Conservation (phyloP, 805 yeast genomes). For the Kockiozyma suomiensis region DNA sequence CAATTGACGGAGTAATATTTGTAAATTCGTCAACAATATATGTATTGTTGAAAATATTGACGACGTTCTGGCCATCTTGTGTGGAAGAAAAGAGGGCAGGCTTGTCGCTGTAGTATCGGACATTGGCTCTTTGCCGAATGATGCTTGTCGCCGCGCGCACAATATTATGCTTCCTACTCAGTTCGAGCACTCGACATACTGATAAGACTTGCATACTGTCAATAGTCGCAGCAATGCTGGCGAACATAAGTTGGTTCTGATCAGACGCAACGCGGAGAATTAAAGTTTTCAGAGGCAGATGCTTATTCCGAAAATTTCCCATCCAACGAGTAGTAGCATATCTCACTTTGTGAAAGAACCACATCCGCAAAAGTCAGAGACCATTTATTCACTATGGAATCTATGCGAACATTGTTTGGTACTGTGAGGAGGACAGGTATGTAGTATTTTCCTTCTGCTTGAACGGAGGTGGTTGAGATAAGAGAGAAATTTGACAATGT, state of each 20-base stretch:
- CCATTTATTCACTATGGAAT: conserved; percentile 8
- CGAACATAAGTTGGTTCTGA: background rate
- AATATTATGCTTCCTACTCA: background rate
- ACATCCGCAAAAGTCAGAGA: background rate
- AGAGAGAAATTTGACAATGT: background rate
- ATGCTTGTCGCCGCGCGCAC: background rate
- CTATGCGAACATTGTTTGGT: conserved; percentile 16
- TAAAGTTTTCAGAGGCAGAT: background rate
- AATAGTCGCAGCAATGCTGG: background rate
- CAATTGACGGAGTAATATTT: conserved; percentile 76
- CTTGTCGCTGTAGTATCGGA: background rate
- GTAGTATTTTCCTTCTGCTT: background rate
- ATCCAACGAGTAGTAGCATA: background rate
- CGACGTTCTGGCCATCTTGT: background rate
- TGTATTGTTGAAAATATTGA: conserved; percentile 5
- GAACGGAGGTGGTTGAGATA: background rate
- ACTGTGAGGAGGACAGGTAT: conserved; percentile 22
- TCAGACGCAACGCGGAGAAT: background rate
- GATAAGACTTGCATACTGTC: conserved; percentile 1
- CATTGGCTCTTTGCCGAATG: background rate
- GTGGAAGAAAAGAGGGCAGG: conserved; percentile 2
- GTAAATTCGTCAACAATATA: conserved; percentile 69
- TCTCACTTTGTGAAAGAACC: background rate
- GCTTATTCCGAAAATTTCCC: conserved; percentile 12
- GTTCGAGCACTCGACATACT: background rate